These are phyloP conservation scores for Lactuca sativa DNA, from an alignment of 129 eudicot species.

Conservation along the genomic window DNA sequence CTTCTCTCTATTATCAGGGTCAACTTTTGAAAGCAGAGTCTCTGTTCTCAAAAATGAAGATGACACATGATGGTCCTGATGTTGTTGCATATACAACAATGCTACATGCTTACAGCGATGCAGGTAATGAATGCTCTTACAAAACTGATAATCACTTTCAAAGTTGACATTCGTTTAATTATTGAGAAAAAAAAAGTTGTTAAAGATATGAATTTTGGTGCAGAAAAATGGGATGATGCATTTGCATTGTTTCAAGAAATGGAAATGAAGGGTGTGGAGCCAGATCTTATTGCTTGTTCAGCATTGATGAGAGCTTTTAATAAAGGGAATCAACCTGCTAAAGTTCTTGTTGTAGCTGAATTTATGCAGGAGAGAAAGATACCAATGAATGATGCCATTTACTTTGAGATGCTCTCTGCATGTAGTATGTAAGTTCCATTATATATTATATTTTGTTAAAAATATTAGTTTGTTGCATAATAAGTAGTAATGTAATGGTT, in stretches of 20 bases:
- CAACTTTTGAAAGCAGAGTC: slow-evolving; percentile 72
- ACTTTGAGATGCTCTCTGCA: slow-evolving; percentile 77
- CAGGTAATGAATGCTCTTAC: slow-evolving; percentile 45
- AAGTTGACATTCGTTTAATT: neutral
- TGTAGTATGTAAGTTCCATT: slow-evolving; percentile 77
- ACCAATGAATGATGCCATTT: slow-evolving; percentile 66
- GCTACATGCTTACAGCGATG: slow-evolving; percentile 72
- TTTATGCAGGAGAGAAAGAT: slow-evolving; percentile 71
- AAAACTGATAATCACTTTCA: slow-evolving; percentile 2
- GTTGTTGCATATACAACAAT: slow-evolving; percentile 81
- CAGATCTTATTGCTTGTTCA: slow-evolving; percentile 89
- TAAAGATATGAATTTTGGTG: slow-evolving; percentile 22
- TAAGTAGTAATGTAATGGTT: neutral
- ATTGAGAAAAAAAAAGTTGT: slow-evolving; percentile 2
- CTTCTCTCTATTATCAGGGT: slow-evolving; percentile 45
- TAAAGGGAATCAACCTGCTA: slow-evolving; percentile 68
- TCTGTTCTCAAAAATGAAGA: slow-evolving; percentile 69
- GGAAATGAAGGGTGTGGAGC: slow-evolving; percentile 65
- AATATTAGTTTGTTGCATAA: no score
- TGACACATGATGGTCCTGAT: slow-evolving; percentile 65
- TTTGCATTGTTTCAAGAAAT: slow-evolving; percentile 74
- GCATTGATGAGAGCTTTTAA: slow-evolving; percentile 90
- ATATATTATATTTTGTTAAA: no score
- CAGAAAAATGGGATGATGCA: slow-evolving; percentile 85
- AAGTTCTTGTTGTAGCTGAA: slow-evolving; percentile 66